Base-by-base conservation (phyloP, 805 yeast genomes). In the Cyberlindnera mrakii region DNA sequence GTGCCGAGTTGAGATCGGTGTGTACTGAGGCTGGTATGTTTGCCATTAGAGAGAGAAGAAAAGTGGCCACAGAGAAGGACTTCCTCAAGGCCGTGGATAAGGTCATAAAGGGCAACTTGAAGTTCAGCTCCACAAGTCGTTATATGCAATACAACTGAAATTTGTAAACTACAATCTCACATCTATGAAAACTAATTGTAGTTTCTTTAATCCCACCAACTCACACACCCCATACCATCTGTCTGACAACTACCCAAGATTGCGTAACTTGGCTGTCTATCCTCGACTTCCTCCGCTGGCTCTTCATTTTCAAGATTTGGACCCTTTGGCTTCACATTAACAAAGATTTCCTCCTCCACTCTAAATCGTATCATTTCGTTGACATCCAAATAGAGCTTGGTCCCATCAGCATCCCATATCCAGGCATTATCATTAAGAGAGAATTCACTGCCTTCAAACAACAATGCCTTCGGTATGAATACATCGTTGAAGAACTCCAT, bases 1-100 rank as follows among this genome's bases (percentile, higher is more conserved):
- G 99, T 66, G 99, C 99, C 3, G 99, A 93, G 70, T 74, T 93
- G 57, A 82, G 99, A 63, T 91, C 98, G 6, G 99, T 93, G 15
- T 93, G 99, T 66, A 93, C 99, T 1, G 99, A 93, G 66, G 99
- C 99, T 4, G 99, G 99, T 58, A 93, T 93, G 99, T 93, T 90
- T 73, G 99, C 99, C 36, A 93, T 93, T 43, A 80, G 99, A 58
- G 96, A 98, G 16, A 81, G 99, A 67, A 79, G 99, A 71, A 93
- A 93, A 72, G 96, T 93, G 35, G 98, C 99, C 32, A 84, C 95
- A 23, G 99, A 93, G 65, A 93, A 93, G 74, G 99, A 93, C 66
- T 93, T 93, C 75, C 72, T 93, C 58, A 89, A 91, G 55, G 96
- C 99, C 30, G 99, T 93, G 37, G 99, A 93, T 58, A 93, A 93